phyloP scores from a whole-genome alignment of 2,329 filamentous ascomycete genomes.

The Pseudogymnoascus sp. region DNA sequence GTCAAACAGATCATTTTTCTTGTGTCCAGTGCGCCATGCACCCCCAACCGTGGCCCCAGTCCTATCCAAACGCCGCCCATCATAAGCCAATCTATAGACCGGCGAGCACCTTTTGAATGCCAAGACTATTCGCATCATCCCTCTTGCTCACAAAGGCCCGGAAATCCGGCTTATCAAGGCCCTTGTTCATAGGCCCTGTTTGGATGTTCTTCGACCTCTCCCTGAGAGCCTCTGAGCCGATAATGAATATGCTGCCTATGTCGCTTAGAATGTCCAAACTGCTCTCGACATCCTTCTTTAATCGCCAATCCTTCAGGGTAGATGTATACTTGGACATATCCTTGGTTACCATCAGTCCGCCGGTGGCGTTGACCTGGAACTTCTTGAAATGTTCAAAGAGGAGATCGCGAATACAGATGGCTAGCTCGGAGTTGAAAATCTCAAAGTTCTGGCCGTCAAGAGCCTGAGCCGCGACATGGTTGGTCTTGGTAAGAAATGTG shows the following conservation, averaged over 20 bases:
- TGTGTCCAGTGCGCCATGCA: neutral
- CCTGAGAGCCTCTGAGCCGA: constrained; percentile 70
- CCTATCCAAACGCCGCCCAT: constrained; percentile 1
- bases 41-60: neutral
- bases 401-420: constrained; percentile 66
- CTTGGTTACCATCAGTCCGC: constrained; percentile 90
- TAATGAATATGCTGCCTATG: constrained; percentile 92
- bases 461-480: constrained; percentile 55
- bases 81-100: constrained; percentile 18
- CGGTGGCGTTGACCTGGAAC: constrained; percentile 86
- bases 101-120: constrained; percentile 75
- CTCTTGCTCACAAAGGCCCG: constrained; percentile 77
- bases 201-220: constrained; percentile 59
- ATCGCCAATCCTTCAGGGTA: constrained; percentile 74
- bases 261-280: constrained; percentile 82
- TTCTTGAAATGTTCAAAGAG: constrained; percentile 92
- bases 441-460: constrained; percentile 80
- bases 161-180: constrained; percentile 61
- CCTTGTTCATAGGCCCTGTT: constrained; percentile 40
- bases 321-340: constrained; percentile 92
- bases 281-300: constrained; percentile 59
- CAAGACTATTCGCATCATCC: constrained; percentile 74
- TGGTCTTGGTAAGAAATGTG: constrained; percentile 67
- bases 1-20: constrained; percentile 3
- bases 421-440: constrained; percentile 76